These are phyloP conservation scores for Russula sp. DNA, from an alignment of 768 basidiomycete genomes.

Conservation along the genomic window DNA sequence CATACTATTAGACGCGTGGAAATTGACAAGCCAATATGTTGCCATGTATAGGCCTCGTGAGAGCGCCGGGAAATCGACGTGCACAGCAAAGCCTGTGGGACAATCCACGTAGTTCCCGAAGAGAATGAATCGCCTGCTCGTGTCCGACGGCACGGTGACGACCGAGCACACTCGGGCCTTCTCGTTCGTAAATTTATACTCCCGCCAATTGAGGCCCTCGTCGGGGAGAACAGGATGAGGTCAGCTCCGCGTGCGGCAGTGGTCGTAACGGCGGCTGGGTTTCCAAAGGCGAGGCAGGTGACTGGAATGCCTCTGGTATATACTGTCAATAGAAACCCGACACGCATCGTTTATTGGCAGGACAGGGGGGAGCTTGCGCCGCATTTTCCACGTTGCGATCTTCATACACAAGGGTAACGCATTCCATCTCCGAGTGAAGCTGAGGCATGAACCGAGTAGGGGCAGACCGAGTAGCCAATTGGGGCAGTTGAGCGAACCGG, in stretches of 20 bases:
- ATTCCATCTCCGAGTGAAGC: slow-evolving; percentile 27
- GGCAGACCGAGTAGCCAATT: slow-evolving; percentile 20
- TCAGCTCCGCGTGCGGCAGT: slow-evolving; percentile 39
- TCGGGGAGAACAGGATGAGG: slow-evolving; percentile 83
- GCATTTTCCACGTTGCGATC: slow-evolving; percentile 15
- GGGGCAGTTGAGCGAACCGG: slow-evolving; percentile 22
- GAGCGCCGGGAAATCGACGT: slow-evolving; percentile 84
- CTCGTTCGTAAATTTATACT: slow-evolving; percentile 78
- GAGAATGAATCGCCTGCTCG: slow-evolving; percentile 85
- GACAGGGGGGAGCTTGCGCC: slow-evolving; percentile 14
- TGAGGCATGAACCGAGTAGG: slow-evolving; percentile 22
- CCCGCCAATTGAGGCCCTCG: slow-evolving; percentile 83
- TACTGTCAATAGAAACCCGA: slow-evolving; percentile 26
- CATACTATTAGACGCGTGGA: too few relatives aligned
- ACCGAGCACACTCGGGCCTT: slow-evolving; percentile 72
- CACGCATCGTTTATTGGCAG: slow-evolving; percentile 25
- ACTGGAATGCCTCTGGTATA: slow-evolving; percentile 9
- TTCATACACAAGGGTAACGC: slow-evolving; percentile 5
- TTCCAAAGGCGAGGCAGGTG: slow-evolving; percentile 23
- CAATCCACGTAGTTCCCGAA: slow-evolving; percentile 59
- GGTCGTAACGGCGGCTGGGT: not conserved
- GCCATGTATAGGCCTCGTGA: too few relatives aligned
- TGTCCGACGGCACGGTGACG: slow-evolving; percentile 87
- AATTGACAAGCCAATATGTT: too few relatives aligned
- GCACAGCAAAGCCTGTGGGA: slow-evolving; percentile 59